A percentile compares a stretch with the other conserved stretches of the same genome.
These are phyloP conservation scores for Polygonum aviculare DNA, from an alignment of 148 eudicot species.

Conservation along the genomic window DNA sequence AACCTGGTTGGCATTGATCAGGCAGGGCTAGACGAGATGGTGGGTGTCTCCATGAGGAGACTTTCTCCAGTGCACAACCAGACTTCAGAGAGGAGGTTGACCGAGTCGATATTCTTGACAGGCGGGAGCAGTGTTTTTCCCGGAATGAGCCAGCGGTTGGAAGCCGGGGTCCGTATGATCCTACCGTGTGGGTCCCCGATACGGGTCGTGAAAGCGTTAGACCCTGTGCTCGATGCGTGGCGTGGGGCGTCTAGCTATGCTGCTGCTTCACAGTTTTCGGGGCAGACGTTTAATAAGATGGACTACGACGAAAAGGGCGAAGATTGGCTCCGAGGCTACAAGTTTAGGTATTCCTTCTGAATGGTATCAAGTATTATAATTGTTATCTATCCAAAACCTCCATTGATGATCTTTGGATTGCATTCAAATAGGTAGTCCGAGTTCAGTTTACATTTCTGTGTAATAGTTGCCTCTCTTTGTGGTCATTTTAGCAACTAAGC, in stretches of 20 bases:
- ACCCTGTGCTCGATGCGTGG: slow-evolving; percentile 88
- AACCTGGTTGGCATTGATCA: slow-evolving; percentile 81
- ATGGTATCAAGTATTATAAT: background rate
- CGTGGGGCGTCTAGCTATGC: slow-evolving; percentile 89
- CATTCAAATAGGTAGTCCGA: no score
- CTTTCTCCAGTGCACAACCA: slow-evolving; percentile 31
- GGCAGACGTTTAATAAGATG: slow-evolving; percentile 51
- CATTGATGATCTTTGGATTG: no score
- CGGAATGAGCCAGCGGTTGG: slow-evolving; percentile 77
- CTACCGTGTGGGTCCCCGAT: slow-evolving; percentile 84
- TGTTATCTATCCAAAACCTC: background rate
- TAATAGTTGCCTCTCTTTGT: no score
- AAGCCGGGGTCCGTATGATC: slow-evolving; percentile 78
- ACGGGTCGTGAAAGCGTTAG: slow-evolving; percentile 44
- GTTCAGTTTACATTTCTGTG: no score
- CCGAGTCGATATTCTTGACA: slow-evolving; percentile 70
- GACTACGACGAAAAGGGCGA: slow-evolving; percentile 95
- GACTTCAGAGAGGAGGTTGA: slow-evolving; percentile 50
- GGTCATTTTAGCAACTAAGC: no score
- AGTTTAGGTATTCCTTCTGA: slow-evolving; percentile 48
- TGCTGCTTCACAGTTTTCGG: slow-evolving; percentile 41
- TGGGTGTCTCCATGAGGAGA: slow-evolving; percentile 59
- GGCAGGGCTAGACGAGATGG: slow-evolving; percentile 94
- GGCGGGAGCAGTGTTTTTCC: slow-evolving; percentile 82
- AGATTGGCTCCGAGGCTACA: slow-evolving; percentile 75